Evolutionary conservation across 2,329 filamentous ascomycete species (phyloP), one percentile per base, ranked within the genome.

Genomic region (Didymella pinodella): DNA sequence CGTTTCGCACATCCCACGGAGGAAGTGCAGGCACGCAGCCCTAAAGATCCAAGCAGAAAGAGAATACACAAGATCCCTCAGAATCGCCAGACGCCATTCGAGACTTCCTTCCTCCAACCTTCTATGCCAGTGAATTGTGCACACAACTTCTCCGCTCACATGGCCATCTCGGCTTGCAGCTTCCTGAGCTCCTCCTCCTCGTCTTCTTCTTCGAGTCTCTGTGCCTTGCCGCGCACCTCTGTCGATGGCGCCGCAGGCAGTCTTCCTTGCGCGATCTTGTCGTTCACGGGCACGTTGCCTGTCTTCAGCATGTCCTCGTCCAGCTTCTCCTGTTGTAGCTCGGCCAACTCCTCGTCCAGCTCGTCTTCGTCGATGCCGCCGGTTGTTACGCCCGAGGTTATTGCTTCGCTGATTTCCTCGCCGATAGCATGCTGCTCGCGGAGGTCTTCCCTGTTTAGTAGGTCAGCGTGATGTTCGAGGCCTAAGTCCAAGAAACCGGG

Each of bases 141-240:
- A 5, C 8, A 20, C 36, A 40, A 11, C 7, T 11, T 2, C 12
- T 11, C 18, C 29, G 51, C 51, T 65, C 53, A 96, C 90, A 97
- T 97, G 65, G 93, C 93, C 94, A 98, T 98, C 80, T 97, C 94
- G 34, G 92, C 93, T 77, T 96, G 93, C 68, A 99, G 80, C 81
- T 95, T 97, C 79, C 90, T 87, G 74, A 98, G 83, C 81, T 98
- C 94, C 71, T 90, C 94, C 78, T 98, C 94, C 75, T 98, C 95
- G 84, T 98, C 94, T 77, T 97, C 93, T 77, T 97, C 92, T 75
- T 90, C 88, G 14, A 68, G 62, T 38, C 64, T 45, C 52, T 63
- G 63, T 20, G 63, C 49, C 54, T 73, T 73, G 60, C 65, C 67
- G 59, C 67, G 67, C 54, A 67, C 57, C 41, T 93, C 90, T 77